A percentile compares a stretch with the other conserved stretches of the same genome.
These are phyloP conservation scores for Cetraspora pellucida DNA, from an alignment of 192 early-diverging fungal genomes.

Conservation along the genomic window DNA sequence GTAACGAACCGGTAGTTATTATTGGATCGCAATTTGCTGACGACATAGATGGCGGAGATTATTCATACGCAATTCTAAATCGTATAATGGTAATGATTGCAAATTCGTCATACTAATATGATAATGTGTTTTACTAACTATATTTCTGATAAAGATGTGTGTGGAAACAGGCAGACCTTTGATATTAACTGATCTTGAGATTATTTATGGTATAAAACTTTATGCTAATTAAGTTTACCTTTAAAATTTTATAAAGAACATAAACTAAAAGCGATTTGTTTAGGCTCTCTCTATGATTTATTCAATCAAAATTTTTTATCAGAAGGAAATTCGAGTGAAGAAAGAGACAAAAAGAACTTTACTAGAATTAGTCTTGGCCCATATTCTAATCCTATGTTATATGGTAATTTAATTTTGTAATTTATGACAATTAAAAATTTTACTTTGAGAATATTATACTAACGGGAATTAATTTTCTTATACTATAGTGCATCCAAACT, in stretches of 20 bases:
- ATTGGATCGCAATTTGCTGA: constrained; percentile 33
- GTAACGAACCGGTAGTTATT: constrained; percentile 19
- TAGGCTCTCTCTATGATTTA: constrained; percentile 32
- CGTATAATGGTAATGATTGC: constrained; percentile 16
- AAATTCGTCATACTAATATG: neutral
- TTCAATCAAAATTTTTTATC: constrained; percentile 33
- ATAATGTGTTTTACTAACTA: neutral
- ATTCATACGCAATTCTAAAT: constrained; percentile 23
- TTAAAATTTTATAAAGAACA: neutral
- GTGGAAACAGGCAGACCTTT: constrained; percentile 27
- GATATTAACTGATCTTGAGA: constrained; percentile 32
- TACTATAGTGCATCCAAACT: neutral
- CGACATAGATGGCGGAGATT: neutral
- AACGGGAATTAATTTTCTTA: no score
- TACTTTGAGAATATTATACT: no score
- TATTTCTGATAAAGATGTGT: constrained; percentile 12
- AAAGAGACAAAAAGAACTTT: constrained; percentile 13
- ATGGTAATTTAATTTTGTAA: neutral
- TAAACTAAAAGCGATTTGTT: neutral
- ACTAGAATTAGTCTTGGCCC: constrained; percentile 7
- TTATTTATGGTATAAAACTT: constrained; percentile 3
- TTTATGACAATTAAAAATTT: no score
- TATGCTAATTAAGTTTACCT: no score
- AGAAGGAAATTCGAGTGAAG: neutral
- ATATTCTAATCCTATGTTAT: constrained; percentile 33